These are phyloP conservation scores for Claviceps lovelessii DNA, from an alignment of 2,329 filamentous ascomycete genomes.

Conservation along the genomic window DNA sequence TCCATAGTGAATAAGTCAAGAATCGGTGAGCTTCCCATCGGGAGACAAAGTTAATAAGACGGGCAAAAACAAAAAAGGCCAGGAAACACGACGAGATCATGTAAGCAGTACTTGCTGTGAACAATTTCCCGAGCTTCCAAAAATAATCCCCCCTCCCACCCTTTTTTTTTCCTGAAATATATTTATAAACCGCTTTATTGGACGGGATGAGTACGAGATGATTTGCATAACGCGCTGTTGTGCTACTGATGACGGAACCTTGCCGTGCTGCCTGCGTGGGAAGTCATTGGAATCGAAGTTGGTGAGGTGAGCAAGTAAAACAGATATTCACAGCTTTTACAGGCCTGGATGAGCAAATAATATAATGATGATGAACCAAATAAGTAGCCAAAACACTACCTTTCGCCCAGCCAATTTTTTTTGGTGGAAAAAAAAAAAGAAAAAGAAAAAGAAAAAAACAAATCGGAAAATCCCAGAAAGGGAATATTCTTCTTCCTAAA, in stretches of 20 bases:
- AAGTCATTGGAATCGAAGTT: background rate
- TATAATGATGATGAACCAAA: no score
- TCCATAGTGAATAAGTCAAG: background rate
- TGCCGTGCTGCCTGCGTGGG: background rate
- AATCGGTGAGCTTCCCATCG: background rate
- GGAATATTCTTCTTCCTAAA: no score
- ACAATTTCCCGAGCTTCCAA: background rate
- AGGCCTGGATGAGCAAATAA: background rate
- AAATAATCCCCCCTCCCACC: background rate
- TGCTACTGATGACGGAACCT: slow-evolving; percentile 3
- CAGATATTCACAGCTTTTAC: background rate
- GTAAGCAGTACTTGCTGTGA: background rate
- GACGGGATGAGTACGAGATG: slow-evolving; percentile 1
- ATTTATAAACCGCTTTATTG: background rate
- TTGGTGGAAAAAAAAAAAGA: no score
- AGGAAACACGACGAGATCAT: background rate
- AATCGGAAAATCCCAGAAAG: no score
- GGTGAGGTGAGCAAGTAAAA: background rate
- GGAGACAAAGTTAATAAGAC: background rate
- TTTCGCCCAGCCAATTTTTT: no score
- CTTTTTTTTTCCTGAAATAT: background rate
- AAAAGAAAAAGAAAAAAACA: no score
- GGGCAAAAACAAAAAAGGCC: background rate
- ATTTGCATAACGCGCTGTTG: slow-evolving; percentile 1
- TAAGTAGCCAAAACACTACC: no score